phyloP scores from a whole-genome alignment of 2,329 filamentous ascomycete species.

The Alternaria arbusti region DNA sequence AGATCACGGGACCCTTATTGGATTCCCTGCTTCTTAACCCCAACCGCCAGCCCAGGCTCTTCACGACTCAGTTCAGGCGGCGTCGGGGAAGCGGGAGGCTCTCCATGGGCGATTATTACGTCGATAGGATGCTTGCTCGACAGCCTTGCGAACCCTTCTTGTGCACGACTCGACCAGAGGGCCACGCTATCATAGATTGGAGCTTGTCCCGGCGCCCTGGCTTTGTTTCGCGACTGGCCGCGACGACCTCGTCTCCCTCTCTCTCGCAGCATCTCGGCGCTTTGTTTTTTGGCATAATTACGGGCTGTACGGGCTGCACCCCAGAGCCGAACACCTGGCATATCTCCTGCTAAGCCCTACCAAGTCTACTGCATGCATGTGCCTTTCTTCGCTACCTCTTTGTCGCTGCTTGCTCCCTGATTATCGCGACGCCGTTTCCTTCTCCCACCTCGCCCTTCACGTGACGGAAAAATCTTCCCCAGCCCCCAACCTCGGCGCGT shows the following conservation, averaged over 20 bases:
- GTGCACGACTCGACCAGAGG: conserved; percentile 19
- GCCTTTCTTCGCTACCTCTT: conserved; percentile 16
- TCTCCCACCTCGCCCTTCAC: conserved; percentile 6
- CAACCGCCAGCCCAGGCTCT: not conserved
- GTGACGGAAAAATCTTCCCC: conserved; percentile 14
- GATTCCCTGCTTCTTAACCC: conserved; percentile 1
- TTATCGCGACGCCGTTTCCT: not conserved
- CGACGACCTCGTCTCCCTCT: conserved; percentile 23
- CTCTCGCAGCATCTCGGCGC: conserved; percentile 2
- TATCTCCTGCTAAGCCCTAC: conserved; percentile 35
- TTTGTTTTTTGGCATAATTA: conserved; percentile 3
- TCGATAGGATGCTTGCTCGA: not conserved
- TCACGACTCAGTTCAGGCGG: conserved; percentile 1
- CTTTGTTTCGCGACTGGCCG: conserved; percentile 24
- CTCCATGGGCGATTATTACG: not conserved
- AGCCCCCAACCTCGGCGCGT: conserved; percentile 7
- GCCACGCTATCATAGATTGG: conserved; percentile 31
- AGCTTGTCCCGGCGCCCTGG: conserved; percentile 26
- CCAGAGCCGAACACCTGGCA: conserved; percentile 32
- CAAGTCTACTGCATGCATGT: conserved; percentile 25
- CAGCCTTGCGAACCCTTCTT: conserved; percentile 8
- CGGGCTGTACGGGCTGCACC: conserved; percentile 9
- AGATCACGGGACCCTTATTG: not conserved
- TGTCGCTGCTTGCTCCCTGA: conserved; percentile 1
- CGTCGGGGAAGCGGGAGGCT: not conserved